These are phyloP conservation scores for Malassezia equina DNA, from an alignment of 1,284 basidiomycete genomes.

Conservation along the genomic window DNA sequence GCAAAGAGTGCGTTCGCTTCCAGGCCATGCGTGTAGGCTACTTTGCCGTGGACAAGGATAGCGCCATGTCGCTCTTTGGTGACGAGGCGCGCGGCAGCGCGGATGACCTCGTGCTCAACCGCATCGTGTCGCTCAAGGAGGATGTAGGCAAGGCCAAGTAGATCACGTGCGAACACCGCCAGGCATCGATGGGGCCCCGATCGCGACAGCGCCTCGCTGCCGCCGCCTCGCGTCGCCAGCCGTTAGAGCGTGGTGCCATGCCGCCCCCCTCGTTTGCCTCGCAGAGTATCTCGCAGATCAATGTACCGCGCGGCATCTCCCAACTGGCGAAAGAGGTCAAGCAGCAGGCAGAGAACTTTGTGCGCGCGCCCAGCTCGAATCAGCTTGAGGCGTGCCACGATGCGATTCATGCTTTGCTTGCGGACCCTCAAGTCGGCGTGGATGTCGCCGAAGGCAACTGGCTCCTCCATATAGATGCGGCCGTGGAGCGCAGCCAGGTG, in stretches of 20 bases:
- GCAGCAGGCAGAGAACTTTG: background rate
- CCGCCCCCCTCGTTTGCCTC: slow-evolving; percentile 17
- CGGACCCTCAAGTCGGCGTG: background rate
- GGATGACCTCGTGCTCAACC: slow-evolving; percentile 76
- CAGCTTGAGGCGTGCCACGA: background rate
- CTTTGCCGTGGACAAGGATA: slow-evolving; percentile 75
- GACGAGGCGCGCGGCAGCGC: slow-evolving; percentile 55
- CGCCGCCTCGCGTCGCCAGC: background rate
- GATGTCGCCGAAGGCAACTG: background rate
- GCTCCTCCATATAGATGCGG: background rate
- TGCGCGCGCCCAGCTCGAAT: background rate
- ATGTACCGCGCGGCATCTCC: slow-evolving; percentile 6
- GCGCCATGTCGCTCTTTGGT: slow-evolving; percentile 23
- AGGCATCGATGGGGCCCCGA: background rate
- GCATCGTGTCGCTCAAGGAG: slow-evolving; percentile 90
- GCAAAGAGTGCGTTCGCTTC: slow-evolving; percentile 88
- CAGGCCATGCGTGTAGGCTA: slow-evolving; percentile 92
- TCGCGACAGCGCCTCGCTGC: background rate
- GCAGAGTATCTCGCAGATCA: background rate
- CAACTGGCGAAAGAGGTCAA: slow-evolving; percentile 4
- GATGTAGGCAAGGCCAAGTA: slow-evolving; percentile 64
- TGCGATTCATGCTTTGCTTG: slow-evolving; percentile 5
- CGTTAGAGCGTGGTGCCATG: slow-evolving; percentile 5
- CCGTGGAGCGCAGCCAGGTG: background rate
- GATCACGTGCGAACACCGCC: background rate